Evolutionary conservation across 2,329 filamentous ascomycete genomes (phyloP).

Genomic region (Helotiales sp.): DNA sequence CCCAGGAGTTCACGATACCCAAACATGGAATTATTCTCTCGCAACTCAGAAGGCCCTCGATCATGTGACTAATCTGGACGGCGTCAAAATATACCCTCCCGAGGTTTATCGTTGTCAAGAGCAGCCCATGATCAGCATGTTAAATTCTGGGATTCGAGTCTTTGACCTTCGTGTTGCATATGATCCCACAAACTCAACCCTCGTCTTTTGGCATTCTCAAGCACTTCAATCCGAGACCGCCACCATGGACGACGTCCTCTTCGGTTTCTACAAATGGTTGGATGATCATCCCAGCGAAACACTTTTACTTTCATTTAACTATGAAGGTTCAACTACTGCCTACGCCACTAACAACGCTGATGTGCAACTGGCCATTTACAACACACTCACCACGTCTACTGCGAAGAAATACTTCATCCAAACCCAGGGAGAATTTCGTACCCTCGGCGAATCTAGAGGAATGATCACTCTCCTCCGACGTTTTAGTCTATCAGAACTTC

Average conservation of each 20-base stretch:
- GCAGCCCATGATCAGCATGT: slow-evolving; percentile 38
- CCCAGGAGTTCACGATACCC: slow-evolving; percentile 50
- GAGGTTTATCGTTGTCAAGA: slow-evolving; percentile 45
- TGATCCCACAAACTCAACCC: slow-evolving; percentile 44
- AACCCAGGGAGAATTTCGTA: slow-evolving; percentile 40
- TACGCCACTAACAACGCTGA: slow-evolving; percentile 37
- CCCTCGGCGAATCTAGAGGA: slow-evolving; percentile 74
- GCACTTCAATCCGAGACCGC: slow-evolving; percentile 46
- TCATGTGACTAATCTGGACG: slow-evolving; percentile 42
- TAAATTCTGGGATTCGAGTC: slow-evolving; percentile 48
- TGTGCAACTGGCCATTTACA: slow-evolving; percentile 41
- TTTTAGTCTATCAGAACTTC: slow-evolving; percentile 60
- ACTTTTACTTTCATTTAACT: slow-evolving; percentile 48
- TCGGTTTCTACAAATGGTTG: slow-evolving; percentile 49
- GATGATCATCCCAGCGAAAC: slow-evolving; percentile 46
- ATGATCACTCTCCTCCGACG: slow-evolving; percentile 84
- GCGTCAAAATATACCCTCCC: slow-evolving; percentile 32
- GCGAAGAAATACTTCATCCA: slow-evolving; percentile 43
- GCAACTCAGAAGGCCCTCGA: slow-evolving; percentile 42
- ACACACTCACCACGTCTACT: slow-evolving; percentile 39
- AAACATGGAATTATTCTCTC: slow-evolving; percentile 51
- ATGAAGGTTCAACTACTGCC: slow-evolving; percentile 41
- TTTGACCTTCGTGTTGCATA: slow-evolving; percentile 52
- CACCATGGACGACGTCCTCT: slow-evolving; percentile 45
- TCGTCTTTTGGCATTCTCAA: slow-evolving; percentile 50